Conservation (phyloP, 2,329 filamentous ascomycete species). For the Trichoderma harzianum region DNA sequence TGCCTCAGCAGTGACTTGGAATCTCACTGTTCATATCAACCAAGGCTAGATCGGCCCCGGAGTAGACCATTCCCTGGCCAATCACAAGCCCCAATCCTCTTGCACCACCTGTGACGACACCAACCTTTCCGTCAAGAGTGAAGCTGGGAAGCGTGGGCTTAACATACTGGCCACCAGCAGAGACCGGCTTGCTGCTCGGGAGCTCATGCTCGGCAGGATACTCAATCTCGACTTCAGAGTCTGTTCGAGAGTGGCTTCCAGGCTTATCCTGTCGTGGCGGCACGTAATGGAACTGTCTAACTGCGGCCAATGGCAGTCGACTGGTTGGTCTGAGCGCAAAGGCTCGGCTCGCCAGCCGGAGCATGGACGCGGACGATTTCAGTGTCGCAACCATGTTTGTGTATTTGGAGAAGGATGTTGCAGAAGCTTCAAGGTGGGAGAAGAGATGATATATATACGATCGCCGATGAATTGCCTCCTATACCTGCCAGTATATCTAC, state of each 20-base stretch:
- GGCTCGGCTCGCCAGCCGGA: neutral
- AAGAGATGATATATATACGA: neutral
- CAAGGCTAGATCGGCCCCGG: slow-evolving; percentile 84
- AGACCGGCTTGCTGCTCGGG: slow-evolving; percentile 66
- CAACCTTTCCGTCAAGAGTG: slow-evolving; percentile 79
- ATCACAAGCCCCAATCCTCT: slow-evolving; percentile 87
- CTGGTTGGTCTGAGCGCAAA: neutral
- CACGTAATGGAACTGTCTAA: slow-evolving; percentile 33
- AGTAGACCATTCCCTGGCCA: slow-evolving; percentile 85
- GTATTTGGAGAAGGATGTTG: neutral
- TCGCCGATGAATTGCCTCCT: neutral
- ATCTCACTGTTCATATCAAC: slow-evolving; percentile 81
- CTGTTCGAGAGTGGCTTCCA: slow-evolving; percentile 74
- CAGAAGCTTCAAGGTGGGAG: neutral
- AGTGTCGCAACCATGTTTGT: neutral
- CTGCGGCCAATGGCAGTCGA: slow-evolving; percentile 22
- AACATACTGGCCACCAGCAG: slow-evolving; percentile 74
- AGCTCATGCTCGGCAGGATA: slow-evolving; percentile 74
- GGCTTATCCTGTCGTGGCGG: slow-evolving; percentile 40
- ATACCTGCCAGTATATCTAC: neutral
- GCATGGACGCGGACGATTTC: neutral
- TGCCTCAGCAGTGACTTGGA: neutral
- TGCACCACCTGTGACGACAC: slow-evolving; percentile 85
- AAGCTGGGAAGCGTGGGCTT: slow-evolving; percentile 83
- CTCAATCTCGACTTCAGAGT: slow-evolving; percentile 72